Percentiles rank a stretch among this genome's conserved stretches.
Conservation (phyloP, 1,284 basidiomycete genomes). For the Phlebopus sp. region DNA sequence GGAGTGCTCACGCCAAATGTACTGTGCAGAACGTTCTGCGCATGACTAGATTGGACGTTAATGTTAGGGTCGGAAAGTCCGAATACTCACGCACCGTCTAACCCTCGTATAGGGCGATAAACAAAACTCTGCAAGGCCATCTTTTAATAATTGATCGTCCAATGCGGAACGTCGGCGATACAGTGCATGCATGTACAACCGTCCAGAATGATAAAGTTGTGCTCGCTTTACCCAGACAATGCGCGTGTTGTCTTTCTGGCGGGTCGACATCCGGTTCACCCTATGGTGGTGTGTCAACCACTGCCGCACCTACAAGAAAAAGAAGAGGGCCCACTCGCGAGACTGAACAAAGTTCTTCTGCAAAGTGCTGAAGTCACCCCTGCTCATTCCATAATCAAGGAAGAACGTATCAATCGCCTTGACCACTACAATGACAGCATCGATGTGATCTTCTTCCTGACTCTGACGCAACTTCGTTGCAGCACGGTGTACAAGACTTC, state of each 20-base stretch:
- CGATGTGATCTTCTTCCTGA: conserved; percentile 84
- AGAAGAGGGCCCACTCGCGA: conserved; percentile 54
- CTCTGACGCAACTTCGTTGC: conserved; percentile 62
- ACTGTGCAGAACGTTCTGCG: conserved; percentile 70
- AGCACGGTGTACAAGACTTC: conserved; percentile 68
- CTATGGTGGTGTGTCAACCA: conserved; percentile 34
- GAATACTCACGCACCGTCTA: conserved; percentile 49
- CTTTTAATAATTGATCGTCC: conserved; percentile 73
- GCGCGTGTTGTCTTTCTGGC: conserved; percentile 74
- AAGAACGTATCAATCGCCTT: conserved; percentile 75
- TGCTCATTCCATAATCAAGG: conserved; percentile 68
- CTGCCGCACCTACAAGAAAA: neutral
- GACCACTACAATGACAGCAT: conserved; percentile 73
- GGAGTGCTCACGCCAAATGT: conserved; percentile 56
- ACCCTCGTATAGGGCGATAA: conserved; percentile 84
- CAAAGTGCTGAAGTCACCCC: conserved; percentile 55
- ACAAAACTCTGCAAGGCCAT: conserved; percentile 79
- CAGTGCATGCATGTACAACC: conserved; percentile 75
- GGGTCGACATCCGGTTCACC: conserved; percentile 63
- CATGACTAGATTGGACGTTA: conserved; percentile 47
- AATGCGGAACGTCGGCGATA: conserved; percentile 79
- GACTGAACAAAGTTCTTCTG: conserved; percentile 69
- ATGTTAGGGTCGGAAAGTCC: neutral
- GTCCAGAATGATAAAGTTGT: conserved; percentile 69
- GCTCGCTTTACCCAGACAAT: conserved; percentile 79